Evolutionary conservation across 1,284 basidiomycete genomes (phyloP).

Genomic region (Chiua sp.): DNA sequence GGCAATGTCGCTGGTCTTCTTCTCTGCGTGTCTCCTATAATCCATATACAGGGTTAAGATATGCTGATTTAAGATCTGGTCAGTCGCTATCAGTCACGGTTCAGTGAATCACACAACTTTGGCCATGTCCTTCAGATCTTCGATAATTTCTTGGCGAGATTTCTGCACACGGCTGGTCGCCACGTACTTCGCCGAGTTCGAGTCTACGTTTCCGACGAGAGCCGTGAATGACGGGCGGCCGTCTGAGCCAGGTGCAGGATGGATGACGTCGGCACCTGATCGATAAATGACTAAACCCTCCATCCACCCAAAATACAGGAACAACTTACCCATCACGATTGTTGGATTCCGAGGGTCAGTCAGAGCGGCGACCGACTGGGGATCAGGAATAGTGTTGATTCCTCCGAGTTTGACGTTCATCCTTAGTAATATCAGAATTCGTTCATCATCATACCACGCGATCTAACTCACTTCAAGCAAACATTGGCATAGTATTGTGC

Average conservation of each 20-base stretch:
- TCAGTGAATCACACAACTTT: slow-evolving; percentile 42
- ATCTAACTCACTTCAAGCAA: slow-evolving; percentile 65
- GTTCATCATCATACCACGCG: background rate
- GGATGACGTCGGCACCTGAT: slow-evolving; percentile 77
- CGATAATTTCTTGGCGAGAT: slow-evolving; percentile 76
- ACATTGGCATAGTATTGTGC: slow-evolving; percentile 81
- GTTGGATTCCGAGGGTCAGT: slow-evolving; percentile 72
- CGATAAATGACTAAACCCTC: slow-evolving; percentile 5
- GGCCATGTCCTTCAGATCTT: slow-evolving; percentile 67
- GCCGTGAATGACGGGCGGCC: slow-evolving; percentile 79
- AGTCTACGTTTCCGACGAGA: slow-evolving; percentile 76
- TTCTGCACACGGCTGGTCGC: slow-evolving; percentile 67
- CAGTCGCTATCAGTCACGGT: slow-evolving; percentile 22
- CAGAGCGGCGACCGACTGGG: slow-evolving; percentile 62
- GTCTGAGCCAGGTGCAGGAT: slow-evolving; percentile 75
- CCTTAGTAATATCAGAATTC: slow-evolving; percentile 41
- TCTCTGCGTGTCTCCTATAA: slow-evolving; percentile 60
- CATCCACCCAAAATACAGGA: background rate
- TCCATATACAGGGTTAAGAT: slow-evolving; percentile 58
- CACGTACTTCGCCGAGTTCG: slow-evolving; percentile 58
- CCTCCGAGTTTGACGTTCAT: slow-evolving; percentile 84
- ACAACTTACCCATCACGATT: slow-evolving; percentile 69
- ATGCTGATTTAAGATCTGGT: slow-evolving; percentile 45
- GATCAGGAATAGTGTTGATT: slow-evolving; percentile 75
- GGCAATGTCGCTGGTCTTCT: slow-evolving; percentile 45